Evolutionary conservation across 768 basidiomycete species (phyloP).

Genomic region (Russula earlei): DNA sequence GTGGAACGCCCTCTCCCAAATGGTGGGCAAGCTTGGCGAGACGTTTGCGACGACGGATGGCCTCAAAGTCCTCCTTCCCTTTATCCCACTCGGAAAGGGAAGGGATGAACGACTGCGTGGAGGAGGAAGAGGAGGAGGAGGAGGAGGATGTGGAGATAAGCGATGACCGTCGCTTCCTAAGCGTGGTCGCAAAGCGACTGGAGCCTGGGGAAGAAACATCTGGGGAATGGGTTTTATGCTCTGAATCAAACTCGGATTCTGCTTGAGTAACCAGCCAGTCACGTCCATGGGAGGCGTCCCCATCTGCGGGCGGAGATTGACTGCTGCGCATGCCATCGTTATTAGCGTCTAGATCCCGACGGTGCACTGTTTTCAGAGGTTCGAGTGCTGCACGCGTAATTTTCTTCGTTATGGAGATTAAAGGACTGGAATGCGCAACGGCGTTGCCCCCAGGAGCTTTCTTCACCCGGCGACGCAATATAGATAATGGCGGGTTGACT

Average conservation of each 20-base stretch:
- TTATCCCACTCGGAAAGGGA: constrained; percentile 1
- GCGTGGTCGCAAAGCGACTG: not conserved
- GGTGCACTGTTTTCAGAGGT: not conserved
- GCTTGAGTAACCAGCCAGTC: not conserved
- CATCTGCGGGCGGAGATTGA: not conserved
- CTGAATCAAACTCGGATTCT: not conserved
- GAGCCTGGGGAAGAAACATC: not conserved
- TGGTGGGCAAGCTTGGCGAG: constrained; percentile 15
- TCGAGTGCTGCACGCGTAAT: constrained; percentile 1
- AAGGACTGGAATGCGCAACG: not conserved
- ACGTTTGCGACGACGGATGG: constrained; percentile 9
- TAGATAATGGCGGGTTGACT: not conserved
- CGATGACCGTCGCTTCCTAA: constrained; percentile 2
- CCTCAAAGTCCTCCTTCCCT: constrained; percentile 2
- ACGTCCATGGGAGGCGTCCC: not conserved
- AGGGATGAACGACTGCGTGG: not conserved
- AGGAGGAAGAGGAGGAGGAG: not conserved
- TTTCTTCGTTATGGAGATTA: not conserved
- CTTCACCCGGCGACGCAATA: not conserved
- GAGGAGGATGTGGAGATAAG: not conserved
- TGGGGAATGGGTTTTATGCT: not conserved
- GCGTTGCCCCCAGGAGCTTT: not conserved
- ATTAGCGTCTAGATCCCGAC: not conserved
- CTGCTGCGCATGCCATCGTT: not conserved
- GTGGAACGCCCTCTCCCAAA: constrained; percentile 13